Conservation (phyloP, 176 grass and related monocot species). For the Aegilops bicornis region DNA sequence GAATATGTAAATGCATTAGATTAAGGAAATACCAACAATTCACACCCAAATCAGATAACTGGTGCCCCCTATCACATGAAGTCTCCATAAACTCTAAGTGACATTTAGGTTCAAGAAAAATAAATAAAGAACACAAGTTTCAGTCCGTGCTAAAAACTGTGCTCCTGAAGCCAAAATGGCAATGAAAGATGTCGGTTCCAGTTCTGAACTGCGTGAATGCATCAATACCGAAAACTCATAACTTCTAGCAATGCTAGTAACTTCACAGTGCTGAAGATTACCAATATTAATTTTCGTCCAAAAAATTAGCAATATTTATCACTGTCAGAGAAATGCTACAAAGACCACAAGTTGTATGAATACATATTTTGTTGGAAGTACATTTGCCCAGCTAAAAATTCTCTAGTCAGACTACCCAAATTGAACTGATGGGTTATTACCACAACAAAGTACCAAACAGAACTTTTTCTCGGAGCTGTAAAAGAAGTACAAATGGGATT, state of each 20-base stretch:
- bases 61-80: neutral
- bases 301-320: neutral
- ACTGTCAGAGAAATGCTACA: conserved; percentile 1
- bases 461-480: neutral
- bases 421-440: neutral
- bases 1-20: neutral
- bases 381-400: neutral
- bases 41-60: neutral
- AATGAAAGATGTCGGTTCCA: neutral
- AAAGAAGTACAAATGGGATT: conserved; percentile 9
- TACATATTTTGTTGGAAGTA: neutral
- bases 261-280: neutral
- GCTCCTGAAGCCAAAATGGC: neutral
- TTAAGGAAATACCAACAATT: conserved; percentile 7
- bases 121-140: neutral
- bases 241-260: neutral
- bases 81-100: neutral
- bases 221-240: conserved; percentile 2
- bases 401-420: neutral
- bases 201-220: neutral
- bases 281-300: neutral
- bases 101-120: neutral
- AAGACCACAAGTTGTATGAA: neutral
- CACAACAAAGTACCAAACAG: neutral
- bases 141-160: neutral